These are phyloP conservation scores for Clathrospora elynae DNA, from an alignment of 2,329 filamentous ascomycete species.

Conservation along the genomic window DNA sequence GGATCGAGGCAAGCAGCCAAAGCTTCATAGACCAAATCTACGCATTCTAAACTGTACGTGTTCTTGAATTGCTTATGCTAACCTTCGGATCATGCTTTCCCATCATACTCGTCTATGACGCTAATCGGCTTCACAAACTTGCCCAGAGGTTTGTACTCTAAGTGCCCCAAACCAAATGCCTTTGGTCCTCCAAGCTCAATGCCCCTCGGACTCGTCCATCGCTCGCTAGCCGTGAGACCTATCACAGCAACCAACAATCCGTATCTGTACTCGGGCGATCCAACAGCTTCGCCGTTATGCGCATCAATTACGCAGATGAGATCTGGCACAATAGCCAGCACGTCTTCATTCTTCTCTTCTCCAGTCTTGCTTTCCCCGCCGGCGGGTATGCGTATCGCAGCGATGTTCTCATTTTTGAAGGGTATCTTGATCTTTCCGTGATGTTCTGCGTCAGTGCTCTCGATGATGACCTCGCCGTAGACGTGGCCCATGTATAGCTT, in stretches of 20 bases:
- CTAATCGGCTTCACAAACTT: slow-evolving; percentile 59
- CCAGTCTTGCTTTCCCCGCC: slow-evolving; percentile 29
- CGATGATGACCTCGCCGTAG: slow-evolving; percentile 51
- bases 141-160: slow-evolving; percentile 58
- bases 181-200: slow-evolving; percentile 58
- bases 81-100: slow-evolving; percentile 12
- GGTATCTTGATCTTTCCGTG: slow-evolving; percentile 65
- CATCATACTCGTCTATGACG: slow-evolving; percentile 58
- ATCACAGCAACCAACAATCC: slow-evolving; percentile 59
- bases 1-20: slow-evolving; percentile 23
- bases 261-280: slow-evolving; percentile 62
- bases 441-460: slow-evolving; percentile 34
- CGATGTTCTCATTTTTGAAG: slow-evolving; percentile 76
- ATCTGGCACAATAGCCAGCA: slow-evolving; percentile 57
- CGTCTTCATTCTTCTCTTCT: slow-evolving; percentile 46
- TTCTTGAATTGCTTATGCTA: background rate
- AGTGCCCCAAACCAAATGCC: slow-evolving; percentile 55
- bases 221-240: slow-evolving; percentile 60
- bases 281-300: slow-evolving; percentile 56
- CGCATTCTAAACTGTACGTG: background rate
- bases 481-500: slow-evolving; percentile 50
- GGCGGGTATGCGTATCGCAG: slow-evolving; percentile 52
- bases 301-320: slow-evolving; percentile 57
- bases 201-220: slow-evolving; percentile 59
- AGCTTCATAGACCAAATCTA: slow-evolving; percentile 24